Base-by-base conservation (phyloP, 2,329 filamentous ascomycete species). In the Claviceps africana region DNA sequence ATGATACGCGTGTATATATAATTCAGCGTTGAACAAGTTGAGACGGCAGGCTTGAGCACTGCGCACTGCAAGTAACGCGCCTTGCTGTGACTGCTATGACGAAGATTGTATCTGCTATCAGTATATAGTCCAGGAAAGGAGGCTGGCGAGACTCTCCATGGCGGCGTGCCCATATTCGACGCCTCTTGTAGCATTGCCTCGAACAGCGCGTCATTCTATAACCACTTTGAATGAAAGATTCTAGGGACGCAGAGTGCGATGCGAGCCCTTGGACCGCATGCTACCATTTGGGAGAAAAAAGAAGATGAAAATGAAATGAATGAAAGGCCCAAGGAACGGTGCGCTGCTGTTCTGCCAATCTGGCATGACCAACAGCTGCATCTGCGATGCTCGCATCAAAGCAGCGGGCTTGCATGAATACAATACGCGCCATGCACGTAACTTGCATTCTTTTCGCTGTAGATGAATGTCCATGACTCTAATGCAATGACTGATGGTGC, bases 1-100 rank as follows among this genome's bases (percentile, higher is more conserved):
- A 57, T 54, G 57, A 55, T 4, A 19, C 56, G 58, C 58, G 61
- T 68, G 62, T 68, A 66, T 59, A 62, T 64, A 66, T 61, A 61
- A 31, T 43, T 21, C 46, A 42, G 50, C 31, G 47, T 40, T 39
- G 52, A 31, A 17, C 28, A 25, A 25, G 5, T 25, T 5, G 25
- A 25, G 25, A 25, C 25, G 25, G 25, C 25, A 5, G 3, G 25
- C 25, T 5, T 25, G 25, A 25, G 3, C 25, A 25, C 25, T 25
- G 22, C 21, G 35, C 35, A 31, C 45, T 25, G 33, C 33, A 17
- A 31, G n/a, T 11, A 46, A 21, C 22, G 13, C n/a, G 45, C 15
- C 11, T 25, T 22, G 10, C 2, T 10, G 31, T 17, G 46, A 35
- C 22, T 8, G 13, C 2, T 10, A 19, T 17, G 46, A 35, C 22